Evolutionary conservation across 805 yeast genomes (phyloP).

Genomic region (Saccharomycopsis javanensis): DNA sequence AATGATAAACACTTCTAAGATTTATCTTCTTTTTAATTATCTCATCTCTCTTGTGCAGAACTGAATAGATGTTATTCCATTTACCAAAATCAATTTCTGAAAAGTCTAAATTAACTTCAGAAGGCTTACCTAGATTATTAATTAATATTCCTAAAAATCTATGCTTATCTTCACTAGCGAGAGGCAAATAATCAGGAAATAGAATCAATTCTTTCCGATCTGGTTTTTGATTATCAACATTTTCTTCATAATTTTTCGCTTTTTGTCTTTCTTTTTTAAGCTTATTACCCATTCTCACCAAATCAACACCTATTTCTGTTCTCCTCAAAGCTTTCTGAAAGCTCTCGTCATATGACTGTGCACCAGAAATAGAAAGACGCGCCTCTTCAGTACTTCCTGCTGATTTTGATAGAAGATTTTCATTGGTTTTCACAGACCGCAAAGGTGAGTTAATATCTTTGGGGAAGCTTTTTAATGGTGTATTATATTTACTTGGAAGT

Average conservation of each 20-base stretch:
- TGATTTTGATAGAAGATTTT: background rate
- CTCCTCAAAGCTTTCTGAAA: background rate
- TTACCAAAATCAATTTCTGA: constrained; percentile 60
- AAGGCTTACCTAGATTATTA: constrained; percentile 59
- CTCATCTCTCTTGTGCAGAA: constrained; percentile 25
- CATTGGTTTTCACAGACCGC: background rate
- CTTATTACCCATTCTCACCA: background rate
- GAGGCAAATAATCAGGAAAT: background rate
- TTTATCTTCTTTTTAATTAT: constrained; percentile 19
- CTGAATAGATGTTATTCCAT: constrained; percentile 89
- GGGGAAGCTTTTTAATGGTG: background rate
- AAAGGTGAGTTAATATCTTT: background rate
- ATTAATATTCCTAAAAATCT: constrained; percentile 43
- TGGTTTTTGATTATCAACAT: background rate
- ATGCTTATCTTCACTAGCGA: background rate
- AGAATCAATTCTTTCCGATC: background rate
- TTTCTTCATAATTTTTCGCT: background rate
- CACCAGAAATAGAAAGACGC: background rate
- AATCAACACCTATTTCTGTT: background rate
- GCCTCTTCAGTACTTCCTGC: background rate
- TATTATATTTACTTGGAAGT: background rate
- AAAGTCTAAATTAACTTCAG: constrained; percentile 33
- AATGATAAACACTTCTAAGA: background rate
- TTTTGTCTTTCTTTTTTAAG: constrained; percentile 1
- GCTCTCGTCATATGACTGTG: background rate